Evolutionary conservation across 108 stramenopile genomes (phyloP).

Genomic region (Aurantiochytrium sp.): DNA sequence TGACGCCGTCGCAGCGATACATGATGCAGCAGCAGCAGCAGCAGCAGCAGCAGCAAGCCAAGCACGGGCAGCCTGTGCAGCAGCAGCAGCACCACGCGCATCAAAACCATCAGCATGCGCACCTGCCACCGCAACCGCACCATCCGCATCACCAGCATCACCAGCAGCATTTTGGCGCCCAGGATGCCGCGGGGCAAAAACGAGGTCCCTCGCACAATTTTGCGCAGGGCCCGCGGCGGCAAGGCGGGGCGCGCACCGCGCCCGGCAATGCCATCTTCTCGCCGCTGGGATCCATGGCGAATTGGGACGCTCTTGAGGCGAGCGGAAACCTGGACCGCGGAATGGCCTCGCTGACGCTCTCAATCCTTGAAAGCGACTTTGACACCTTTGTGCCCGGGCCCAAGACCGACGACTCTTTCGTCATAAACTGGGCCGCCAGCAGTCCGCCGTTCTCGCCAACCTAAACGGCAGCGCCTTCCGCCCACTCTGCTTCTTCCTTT

Average conservation of each 20-base stretch:
- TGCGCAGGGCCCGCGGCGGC: neutral
- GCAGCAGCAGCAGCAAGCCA: neutral
- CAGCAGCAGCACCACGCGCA: neutral
- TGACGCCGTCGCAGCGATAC: neutral
- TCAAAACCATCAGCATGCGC: neutral
- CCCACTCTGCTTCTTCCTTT: neutral
- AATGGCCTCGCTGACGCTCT: conserved; percentile 17
- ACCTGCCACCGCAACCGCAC: neutral
- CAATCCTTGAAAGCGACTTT: conserved; percentile 10
- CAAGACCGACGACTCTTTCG: conserved; percentile 8
- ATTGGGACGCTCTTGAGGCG: neutral
- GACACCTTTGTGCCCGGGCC: neutral
- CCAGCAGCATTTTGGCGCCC: neutral
- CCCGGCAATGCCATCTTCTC: neutral
- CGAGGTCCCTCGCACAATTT: neutral
- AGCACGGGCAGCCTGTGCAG: neutral
- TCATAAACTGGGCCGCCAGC: neutral
- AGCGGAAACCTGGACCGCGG: neutral
- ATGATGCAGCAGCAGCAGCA: neutral
- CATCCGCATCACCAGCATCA: neutral
- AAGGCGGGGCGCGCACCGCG: neutral
- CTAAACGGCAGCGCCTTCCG: neutral
- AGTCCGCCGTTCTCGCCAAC: conserved; percentile 10
- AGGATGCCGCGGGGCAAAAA: neutral
- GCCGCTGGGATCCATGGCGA: neutral